Percentiles rank a stretch among this genome's conserved stretches.
These are phyloP conservation scores for Heliamphora pulchella DNA, from an alignment of 179 eudicot species.

Conservation along the genomic window DNA sequence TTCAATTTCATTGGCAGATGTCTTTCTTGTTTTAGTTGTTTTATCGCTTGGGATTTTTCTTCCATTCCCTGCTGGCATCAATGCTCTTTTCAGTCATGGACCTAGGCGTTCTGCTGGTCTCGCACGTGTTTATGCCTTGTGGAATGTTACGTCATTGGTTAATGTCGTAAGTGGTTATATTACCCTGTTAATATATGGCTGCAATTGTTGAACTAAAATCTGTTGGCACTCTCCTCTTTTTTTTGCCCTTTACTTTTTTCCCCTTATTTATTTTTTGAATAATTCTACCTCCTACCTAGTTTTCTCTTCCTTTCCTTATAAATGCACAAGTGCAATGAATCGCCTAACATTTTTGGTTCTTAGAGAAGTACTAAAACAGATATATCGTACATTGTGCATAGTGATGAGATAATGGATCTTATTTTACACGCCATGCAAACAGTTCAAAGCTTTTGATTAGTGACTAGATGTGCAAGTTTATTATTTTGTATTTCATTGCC, in stretches of 20 bases:
- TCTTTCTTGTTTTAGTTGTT: conserved; percentile 62
- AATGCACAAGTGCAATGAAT: neutral
- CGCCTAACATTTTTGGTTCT: neutral
- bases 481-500: neutral
- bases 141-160: conserved; percentile 86
- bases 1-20: conserved; percentile 78
- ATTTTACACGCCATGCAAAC: neutral
- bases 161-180: conserved; percentile 66
- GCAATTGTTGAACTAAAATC: neutral
- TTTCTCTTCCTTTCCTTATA: too few relatives aligned
- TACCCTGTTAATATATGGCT: neutral
- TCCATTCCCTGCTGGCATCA: conserved; percentile 98
- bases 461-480: neutral
- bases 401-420: neutral
- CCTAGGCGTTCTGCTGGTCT: conserved; percentile 96
- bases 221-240: neutral
- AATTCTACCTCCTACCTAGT: too few relatives aligned
- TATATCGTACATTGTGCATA: neutral
- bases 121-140: conserved; percentile 90
- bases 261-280: too few relatives aligned
- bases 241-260: neutral
- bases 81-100: conserved; percentile 96
- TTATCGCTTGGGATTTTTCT: conserved; percentile 88
- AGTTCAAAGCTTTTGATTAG: neutral
- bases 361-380: neutral